Evolutionary conservation across 2,329 filamentous ascomycete species (phyloP).

Genomic region (Coniella vitis): DNA sequence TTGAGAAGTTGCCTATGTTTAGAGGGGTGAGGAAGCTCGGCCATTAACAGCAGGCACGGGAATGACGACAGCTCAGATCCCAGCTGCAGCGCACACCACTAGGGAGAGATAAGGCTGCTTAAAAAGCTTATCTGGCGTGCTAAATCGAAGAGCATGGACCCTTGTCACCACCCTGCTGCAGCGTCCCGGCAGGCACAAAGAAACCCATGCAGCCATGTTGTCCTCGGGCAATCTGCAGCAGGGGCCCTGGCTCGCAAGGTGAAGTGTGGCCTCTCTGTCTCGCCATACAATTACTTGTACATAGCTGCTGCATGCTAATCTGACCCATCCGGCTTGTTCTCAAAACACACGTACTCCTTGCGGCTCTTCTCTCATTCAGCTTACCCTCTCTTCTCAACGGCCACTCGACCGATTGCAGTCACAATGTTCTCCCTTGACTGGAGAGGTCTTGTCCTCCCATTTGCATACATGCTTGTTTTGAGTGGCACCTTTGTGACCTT

Average conservation of each 20-base stretch:
- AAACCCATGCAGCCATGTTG: background rate
- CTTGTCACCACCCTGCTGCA: background rate
- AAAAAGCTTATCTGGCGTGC: background rate
- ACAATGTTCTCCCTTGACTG: slow-evolving; percentile 60
- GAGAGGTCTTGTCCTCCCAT: slow-evolving; percentile 76
- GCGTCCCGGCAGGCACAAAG: background rate
- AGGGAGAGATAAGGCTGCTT: too few relatives aligned
- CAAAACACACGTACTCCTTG: background rate
- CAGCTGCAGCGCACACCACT: background rate
- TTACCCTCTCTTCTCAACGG: background rate
- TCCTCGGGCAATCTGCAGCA: background rate
- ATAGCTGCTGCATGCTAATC: background rate
- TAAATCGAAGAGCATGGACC: too few relatives aligned
- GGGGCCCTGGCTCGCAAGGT: background rate
- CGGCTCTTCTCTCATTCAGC: background rate
- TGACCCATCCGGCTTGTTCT: background rate
- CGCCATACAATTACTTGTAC: background rate
- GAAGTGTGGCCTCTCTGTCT: slow-evolving; percentile 6
- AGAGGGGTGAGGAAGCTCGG: background rate
- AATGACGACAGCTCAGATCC: slow-evolving; percentile 1
- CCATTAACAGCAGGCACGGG: background rate
- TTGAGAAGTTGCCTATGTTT: too few relatives aligned
- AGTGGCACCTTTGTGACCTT: slow-evolving; percentile 86
- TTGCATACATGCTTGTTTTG: slow-evolving; percentile 84
- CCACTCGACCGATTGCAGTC: slow-evolving; percentile 2